A percentile compares a stretch with the other conserved stretches of the same genome.
Conservation (phyloP, 2,329 filamentous ascomycete species). For the Juglanconis sp. region DNA sequence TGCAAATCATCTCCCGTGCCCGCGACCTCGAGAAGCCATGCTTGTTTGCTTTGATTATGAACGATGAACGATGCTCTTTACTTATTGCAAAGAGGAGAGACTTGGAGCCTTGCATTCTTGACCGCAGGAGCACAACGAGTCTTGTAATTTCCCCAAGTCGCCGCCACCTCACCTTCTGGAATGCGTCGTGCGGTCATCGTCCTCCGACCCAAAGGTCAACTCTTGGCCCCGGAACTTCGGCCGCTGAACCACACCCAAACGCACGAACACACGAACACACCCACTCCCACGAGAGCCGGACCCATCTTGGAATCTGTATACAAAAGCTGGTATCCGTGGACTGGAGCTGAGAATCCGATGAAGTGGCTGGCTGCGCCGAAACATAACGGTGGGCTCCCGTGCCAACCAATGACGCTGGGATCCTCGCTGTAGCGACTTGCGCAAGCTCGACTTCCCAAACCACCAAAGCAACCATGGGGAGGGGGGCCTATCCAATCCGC, state of each 20-base stretch:
- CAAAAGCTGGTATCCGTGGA: no score
- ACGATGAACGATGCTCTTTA: not conserved
- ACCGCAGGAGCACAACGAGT: not conserved
- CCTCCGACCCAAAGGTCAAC: not conserved
- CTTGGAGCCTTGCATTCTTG: not conserved
- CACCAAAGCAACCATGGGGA: not conserved
- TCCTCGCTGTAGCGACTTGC: constrained; percentile 11
- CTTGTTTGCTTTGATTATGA: constrained; percentile 1
- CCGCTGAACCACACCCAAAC: not conserved
- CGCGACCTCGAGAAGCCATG: not conserved
- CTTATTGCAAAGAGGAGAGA: no score
- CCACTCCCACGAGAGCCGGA: not conserved
- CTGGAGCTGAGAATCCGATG: not conserved
- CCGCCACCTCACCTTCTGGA: constrained; percentile 2
- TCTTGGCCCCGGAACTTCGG: not conserved
- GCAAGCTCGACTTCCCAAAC: constrained; percentile 12
- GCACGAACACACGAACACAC: not conserved
- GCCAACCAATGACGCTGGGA: not conserved
- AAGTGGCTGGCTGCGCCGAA: not conserved
- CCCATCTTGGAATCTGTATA: no score
- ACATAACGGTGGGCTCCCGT: not conserved
- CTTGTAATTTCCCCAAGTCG: not conserved
- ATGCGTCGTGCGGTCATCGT: constrained; percentile 10
- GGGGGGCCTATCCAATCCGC: constrained; percentile 8
- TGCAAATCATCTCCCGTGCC: constrained; percentile 6